Conservation (phyloP, 2,329 filamentous ascomycete genomes). For the Colletotrichum eremochloae region DNA sequence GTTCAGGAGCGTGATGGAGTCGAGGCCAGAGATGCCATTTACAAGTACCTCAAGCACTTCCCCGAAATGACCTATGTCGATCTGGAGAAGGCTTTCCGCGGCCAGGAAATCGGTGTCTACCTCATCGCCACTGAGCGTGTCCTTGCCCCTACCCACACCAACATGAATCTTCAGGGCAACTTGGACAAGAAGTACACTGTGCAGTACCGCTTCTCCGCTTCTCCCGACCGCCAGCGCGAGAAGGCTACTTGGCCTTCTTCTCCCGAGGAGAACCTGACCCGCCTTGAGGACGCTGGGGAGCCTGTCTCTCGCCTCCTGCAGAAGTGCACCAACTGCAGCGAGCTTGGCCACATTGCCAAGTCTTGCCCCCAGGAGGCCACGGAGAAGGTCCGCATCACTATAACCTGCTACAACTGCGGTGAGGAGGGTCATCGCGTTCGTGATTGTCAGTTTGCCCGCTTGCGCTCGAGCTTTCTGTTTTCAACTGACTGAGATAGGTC, state of each 20-base stretch:
- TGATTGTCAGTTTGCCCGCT: constrained; percentile 69
- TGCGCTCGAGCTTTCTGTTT: not conserved
- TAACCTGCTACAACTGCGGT: constrained; percentile 76
- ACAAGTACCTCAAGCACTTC: constrained; percentile 72
- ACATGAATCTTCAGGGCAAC: constrained; percentile 80
- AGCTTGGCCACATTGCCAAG: constrained; percentile 74
- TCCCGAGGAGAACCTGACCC: constrained; percentile 70
- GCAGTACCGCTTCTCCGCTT: constrained; percentile 71
- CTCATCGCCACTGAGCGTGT: constrained; percentile 74
- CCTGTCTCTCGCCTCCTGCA: constrained; percentile 70
- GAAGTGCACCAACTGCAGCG: constrained; percentile 74
- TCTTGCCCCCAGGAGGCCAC: constrained; percentile 70
- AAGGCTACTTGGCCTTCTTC: constrained; percentile 70
- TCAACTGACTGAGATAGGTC: constrained; percentile 55
- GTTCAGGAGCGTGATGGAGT: constrained; percentile 69
- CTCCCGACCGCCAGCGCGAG: constrained; percentile 71
- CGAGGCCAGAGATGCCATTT: constrained; percentile 70
- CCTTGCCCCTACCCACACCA: constrained; percentile 70
- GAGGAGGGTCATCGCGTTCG: constrained; percentile 75
- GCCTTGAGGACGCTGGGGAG: constrained; percentile 76
- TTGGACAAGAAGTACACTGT: constrained; percentile 74
- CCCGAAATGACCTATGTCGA: constrained; percentile 70
- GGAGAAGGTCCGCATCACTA: constrained; percentile 60
- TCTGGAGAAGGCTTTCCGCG: constrained; percentile 72
- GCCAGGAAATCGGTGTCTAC: constrained; percentile 66